Evolutionary conservation across 805 yeast genomes (phyloP), one percentile per base, ranked within the genome.

Genomic region (Yarrowia deformans): DNA sequence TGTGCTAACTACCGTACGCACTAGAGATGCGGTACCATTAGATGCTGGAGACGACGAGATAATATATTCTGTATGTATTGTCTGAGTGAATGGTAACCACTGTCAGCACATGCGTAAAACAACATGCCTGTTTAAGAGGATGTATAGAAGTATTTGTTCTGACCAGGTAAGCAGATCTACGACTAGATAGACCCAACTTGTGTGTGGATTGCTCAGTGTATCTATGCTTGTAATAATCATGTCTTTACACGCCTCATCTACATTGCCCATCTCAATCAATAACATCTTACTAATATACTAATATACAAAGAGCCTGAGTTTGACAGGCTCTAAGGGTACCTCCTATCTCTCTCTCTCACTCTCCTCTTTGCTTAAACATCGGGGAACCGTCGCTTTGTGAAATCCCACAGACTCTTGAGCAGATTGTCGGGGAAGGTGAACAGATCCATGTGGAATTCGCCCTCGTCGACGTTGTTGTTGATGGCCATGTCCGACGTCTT

Each of bases 401-500:
- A 93, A 72, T 94, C 98, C 96, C 96, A 93, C 79, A 94, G 84
- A 83, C 96, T 90, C 82, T 91, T 92, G 77, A 95, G 84, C 77
- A 95, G 82, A 50, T 90, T 87, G 77, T 94, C 98, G 23, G 98
- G 98, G 73, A 94, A 83, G 35, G 98, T 93, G 79, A 87, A 93
- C 74, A 94, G 84, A 80, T 94, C 99, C 91, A 94, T 91, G 68
- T 97, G 92, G 79, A 95, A 94, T 81, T 95, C 98, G 67, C 99
- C 99, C 75, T 91, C 94, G 71, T 94, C 98, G 64, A 91, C 93
- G 75, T 94, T 97, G 78, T 95, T 94, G 77, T 93, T 93, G 74
- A 94, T 90, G 79, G 90, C 93, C 97, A 94, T 94, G 61, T 94
- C 98, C 55, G 91, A 87, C 6, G 98, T 92, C 77, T 91, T 87